A percentile compares a stretch with the other conserved stretches of the same genome.
phyloP scores from a whole-genome alignment of 2,329 filamentous ascomycete genomes.

The Coleophoma eucalyptorum region DNA sequence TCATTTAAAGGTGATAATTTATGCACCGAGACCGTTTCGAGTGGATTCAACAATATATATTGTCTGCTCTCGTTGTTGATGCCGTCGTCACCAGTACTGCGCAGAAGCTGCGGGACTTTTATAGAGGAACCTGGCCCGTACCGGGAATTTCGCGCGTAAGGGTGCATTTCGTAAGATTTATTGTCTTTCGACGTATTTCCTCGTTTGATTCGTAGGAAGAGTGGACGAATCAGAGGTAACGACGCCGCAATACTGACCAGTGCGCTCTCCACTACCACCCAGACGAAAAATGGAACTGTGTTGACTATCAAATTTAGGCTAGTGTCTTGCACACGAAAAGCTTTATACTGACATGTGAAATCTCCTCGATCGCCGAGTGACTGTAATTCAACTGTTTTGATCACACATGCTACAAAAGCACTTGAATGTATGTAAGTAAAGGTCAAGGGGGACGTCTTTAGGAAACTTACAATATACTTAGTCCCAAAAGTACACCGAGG shows the following conservation, averaged over 20 bases:
- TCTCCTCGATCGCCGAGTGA: conserved; percentile 5
- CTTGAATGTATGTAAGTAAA: not conserved
- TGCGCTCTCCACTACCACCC: conserved; percentile 5
- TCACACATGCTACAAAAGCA: conserved; percentile 8
- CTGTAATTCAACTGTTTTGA: conserved; percentile 7
- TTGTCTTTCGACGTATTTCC: not conserved
- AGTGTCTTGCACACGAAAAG: not conserved
- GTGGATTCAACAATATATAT: too few relatives aligned
- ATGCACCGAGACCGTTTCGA: too few relatives aligned
- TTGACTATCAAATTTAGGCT: conserved; percentile 2
- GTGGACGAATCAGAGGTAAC: conserved; percentile 5
- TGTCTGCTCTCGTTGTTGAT: too few relatives aligned
- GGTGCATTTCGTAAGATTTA: conserved; percentile 1
- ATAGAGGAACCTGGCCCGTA: too few relatives aligned
- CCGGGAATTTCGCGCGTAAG: too few relatives aligned
- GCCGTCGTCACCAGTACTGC: too few relatives aligned
- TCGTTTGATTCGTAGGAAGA: conserved; percentile 1
- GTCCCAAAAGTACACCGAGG: conserved; percentile 5
- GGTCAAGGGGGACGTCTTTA: not conserved
- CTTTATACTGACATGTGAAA: conserved; percentile 8
- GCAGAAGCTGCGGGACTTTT: too few relatives aligned
- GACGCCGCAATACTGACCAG: conserved; percentile 9
- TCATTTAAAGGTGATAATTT: too few relatives aligned
- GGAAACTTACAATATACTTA: conserved; percentile 7
- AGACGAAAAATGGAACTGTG: conserved; percentile 6